Percentiles rank a stretch among this genome's conserved stretches.
These are phyloP conservation scores for Phialophora macrospora DNA, from an alignment of 2,329 filamentous ascomycete genomes.

Conservation along the genomic window DNA sequence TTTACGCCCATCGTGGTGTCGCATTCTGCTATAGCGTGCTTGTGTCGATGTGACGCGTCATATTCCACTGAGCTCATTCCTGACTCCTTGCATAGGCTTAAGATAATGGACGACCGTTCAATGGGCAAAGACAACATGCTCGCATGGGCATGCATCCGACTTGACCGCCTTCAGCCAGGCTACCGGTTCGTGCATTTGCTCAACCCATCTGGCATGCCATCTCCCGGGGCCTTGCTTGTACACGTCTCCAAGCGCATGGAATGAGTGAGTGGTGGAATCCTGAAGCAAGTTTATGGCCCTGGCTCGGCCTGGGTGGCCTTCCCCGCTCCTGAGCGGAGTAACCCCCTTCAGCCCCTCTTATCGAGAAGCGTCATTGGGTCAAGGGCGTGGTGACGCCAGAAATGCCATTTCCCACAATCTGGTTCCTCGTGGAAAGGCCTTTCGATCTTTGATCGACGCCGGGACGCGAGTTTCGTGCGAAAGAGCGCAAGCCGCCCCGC, in stretches of 20 bases:
- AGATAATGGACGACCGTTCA: slow-evolving; percentile 80
- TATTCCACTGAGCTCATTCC: slow-evolving; percentile 19
- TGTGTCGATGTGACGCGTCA: slow-evolving; percentile 28
- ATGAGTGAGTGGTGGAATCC: slow-evolving; percentile 12
- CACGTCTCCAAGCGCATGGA: slow-evolving; percentile 65
- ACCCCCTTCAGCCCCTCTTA: too few species aligned
- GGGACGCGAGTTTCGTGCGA: background rate
- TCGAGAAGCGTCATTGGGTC: background rate
- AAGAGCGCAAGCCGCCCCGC: background rate
- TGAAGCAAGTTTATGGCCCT: slow-evolving; percentile 10
- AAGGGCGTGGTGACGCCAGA: background rate
- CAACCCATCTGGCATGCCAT: slow-evolving; percentile 68
- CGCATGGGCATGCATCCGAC: slow-evolving; percentile 85
- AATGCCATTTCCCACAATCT: slow-evolving; percentile 3
- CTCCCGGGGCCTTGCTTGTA: slow-evolving; percentile 73
- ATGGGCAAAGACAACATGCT: slow-evolving; percentile 77
- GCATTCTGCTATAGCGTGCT: background rate
- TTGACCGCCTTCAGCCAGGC: slow-evolving; percentile 78
- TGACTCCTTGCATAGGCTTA: slow-evolving; percentile 62
- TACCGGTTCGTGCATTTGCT: slow-evolving; percentile 78
- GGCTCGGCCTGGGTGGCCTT: slow-evolving; percentile 1
- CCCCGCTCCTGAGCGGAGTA: slow-evolving; percentile 5
- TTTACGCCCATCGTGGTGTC: background rate
- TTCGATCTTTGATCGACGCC: background rate
- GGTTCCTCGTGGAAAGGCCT: background rate